Percentiles rank a stretch among this genome's conserved stretches.
phyloP scores from a whole-genome alignment of 306 rosid genomes.

The Begonia peltatifolia region DNA sequence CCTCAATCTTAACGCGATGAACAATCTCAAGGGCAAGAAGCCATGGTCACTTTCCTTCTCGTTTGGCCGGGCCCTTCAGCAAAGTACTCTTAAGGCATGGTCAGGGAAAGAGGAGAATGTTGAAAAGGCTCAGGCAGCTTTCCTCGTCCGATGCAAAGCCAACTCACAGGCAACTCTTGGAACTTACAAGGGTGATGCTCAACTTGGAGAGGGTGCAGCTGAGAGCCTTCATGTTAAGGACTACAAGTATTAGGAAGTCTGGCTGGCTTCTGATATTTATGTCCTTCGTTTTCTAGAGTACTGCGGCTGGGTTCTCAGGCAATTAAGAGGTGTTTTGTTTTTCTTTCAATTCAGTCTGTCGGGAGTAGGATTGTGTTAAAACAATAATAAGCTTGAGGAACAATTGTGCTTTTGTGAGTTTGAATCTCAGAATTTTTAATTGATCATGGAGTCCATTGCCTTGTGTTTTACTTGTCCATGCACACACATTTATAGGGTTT shows the following conservation, averaged over 20 bases:
- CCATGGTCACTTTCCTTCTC: constrained; percentile 79
- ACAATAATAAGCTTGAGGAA: neutral
- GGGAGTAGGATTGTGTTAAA: neutral
- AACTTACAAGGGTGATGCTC: constrained; percentile 56
- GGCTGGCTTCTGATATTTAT: neutral
- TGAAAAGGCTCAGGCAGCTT: constrained; percentile 42
- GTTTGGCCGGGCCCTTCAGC: constrained; percentile 68
- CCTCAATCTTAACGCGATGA: constrained; percentile 62
- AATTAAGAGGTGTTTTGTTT: neutral
- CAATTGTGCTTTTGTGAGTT: neutral
- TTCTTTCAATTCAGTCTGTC: neutral
- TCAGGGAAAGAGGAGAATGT: constrained; percentile 46
- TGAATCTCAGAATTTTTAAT: neutral
- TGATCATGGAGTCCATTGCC: neutral
- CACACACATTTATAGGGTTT: too few species aligned
- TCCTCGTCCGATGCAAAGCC: constrained; percentile 48
- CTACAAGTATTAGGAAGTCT: constrained; percentile 26
- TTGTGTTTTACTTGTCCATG: too few species aligned
- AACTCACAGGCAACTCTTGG: constrained; percentile 69
- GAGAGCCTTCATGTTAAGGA: constrained; percentile 60
- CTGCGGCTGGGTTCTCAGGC: constrained; percentile 11
- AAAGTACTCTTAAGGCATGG: constrained; percentile 75
- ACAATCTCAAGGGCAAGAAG: constrained; percentile 51
- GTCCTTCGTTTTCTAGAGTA: neutral
- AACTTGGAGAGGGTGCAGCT: constrained; percentile 41